Conservation (phyloP, 106 monocot species). For the Apostasia ramifera region DNA sequence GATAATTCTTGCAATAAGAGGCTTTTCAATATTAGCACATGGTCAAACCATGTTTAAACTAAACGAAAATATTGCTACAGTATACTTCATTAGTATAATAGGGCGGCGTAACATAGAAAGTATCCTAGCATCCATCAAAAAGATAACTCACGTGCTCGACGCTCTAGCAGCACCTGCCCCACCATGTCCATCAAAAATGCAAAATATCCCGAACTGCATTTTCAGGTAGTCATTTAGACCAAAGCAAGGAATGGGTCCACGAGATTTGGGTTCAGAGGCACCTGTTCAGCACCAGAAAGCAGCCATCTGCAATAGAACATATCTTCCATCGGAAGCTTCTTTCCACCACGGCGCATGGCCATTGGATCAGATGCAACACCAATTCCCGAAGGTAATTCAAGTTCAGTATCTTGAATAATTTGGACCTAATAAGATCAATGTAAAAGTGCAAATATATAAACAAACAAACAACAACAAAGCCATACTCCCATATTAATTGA, state of each 20-base stretch:
- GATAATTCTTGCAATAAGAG: too few relatives aligned
- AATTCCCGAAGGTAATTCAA: slow-evolving; percentile 38
- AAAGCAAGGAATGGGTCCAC: neutral
- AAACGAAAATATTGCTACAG: too few relatives aligned
- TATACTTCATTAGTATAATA: too few relatives aligned
- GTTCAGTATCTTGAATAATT: slow-evolving; percentile 27
- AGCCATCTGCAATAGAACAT: slow-evolving; percentile 62
- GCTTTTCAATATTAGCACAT: too few relatives aligned
- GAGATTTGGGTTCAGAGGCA: slow-evolving; percentile 10
- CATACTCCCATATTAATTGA: too few relatives aligned
- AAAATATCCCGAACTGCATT: slow-evolving; percentile 79
- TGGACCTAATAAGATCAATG: slow-evolving; percentile 39
- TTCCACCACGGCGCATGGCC: slow-evolving; percentile 71
- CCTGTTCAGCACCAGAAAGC: slow-evolving; percentile 74
- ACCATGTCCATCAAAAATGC: slow-evolving; percentile 97
- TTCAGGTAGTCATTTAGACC: slow-evolving; percentile 21
- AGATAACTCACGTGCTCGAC: slow-evolving; percentile 71
- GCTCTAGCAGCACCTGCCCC: slow-evolving; percentile 74
- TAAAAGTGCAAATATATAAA: too few relatives aligned
- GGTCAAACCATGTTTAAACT: too few relatives aligned
- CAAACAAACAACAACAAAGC: too few relatives aligned
- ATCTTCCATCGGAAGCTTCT: slow-evolving; percentile 87
- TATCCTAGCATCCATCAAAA: neutral
- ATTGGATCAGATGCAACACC: slow-evolving; percentile 93
- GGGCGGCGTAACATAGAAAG: neutral